phyloP scores from a whole-genome alignment of 768 basidiomycete genomes.

The Rhodosporidiobolus odoratus region DNA sequence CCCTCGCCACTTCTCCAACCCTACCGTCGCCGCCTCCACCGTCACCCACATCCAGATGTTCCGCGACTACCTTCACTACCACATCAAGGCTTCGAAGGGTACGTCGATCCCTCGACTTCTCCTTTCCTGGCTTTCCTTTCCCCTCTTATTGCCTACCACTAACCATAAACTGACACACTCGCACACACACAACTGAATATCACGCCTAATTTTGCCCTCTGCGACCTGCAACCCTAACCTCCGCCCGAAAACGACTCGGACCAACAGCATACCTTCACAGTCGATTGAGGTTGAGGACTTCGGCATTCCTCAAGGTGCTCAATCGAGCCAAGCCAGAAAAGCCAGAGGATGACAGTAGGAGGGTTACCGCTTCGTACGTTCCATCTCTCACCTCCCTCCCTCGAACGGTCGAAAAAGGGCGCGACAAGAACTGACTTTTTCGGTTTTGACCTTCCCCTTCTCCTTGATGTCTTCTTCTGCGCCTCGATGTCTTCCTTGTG shows the following conservation, averaged over 20 bases:
- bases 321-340: constrained; percentile 89
- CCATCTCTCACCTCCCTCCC: neutral
- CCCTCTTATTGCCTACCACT: too few species aligned
- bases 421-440: too few species aligned
- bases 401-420: too few species aligned
- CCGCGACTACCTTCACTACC: constrained; percentile 98
- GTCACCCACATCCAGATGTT: constrained; percentile 95
- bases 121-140: too few species aligned
- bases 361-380: constrained; percentile 79
- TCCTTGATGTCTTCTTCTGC: neutral
- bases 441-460: neutral
- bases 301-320: constrained; percentile 76
- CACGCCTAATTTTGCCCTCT: too few species aligned
- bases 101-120: too few species aligned
- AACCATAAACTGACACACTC: too few species aligned
- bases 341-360: constrained; percentile 55
- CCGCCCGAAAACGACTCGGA: too few species aligned
- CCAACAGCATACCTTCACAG: constrained; percentile 99
- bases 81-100: constrained; percentile 68
- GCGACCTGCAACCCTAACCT: too few species aligned
- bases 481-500: too few species aligned
- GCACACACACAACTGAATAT: too few species aligned
- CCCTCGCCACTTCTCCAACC: constrained; percentile 84
- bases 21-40: constrained; percentile 62
- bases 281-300: constrained; percentile 85